Evolutionary conservation across 306 rosid genomes (phyloP).

Genomic region (Luffa acutangula): DNA sequence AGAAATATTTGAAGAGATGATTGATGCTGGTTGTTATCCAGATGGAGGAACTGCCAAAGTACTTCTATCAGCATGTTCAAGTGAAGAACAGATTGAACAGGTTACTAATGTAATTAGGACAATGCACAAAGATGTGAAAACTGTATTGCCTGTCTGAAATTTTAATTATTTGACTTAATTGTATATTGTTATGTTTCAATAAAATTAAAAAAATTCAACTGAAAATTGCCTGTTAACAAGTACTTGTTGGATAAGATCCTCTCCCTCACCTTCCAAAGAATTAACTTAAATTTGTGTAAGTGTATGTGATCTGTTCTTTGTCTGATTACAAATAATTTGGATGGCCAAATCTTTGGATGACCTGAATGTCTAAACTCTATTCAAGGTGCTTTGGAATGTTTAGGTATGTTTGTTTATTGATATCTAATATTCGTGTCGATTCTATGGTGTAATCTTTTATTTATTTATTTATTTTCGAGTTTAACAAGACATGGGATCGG

Average conservation of each 20-base stretch:
- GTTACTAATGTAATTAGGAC: constrained; percentile 67
- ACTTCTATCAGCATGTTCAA: constrained; percentile 70
- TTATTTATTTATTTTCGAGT: too few relatives aligned
- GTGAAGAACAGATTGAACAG: constrained; percentile 64
- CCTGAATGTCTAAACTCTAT: neutral
- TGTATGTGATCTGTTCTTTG: neutral
- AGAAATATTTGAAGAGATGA: constrained; percentile 84
- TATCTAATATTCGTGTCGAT: too few relatives aligned
- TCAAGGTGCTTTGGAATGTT: neutral
- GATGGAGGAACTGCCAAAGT: constrained; percentile 90
- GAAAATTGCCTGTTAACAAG: neutral
- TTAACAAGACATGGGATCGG: too few relatives aligned
- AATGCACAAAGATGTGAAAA: constrained; percentile 57
- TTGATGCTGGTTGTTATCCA: constrained; percentile 84
- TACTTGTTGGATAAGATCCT: neutral
- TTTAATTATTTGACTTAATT: neutral
- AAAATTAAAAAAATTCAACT: neutral
- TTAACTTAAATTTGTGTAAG: neutral
- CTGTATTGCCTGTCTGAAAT: constrained; percentile 36
- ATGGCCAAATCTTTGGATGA: neutral
- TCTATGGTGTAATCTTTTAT: too few relatives aligned
- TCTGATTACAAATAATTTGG: neutral
- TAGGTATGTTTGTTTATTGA: neutral
- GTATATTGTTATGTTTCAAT: neutral
- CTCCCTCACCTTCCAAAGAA: neutral